phyloP scores from a whole-genome alignment of 2,329 filamentous ascomycete genomes.

The Fusarium palustre region DNA sequence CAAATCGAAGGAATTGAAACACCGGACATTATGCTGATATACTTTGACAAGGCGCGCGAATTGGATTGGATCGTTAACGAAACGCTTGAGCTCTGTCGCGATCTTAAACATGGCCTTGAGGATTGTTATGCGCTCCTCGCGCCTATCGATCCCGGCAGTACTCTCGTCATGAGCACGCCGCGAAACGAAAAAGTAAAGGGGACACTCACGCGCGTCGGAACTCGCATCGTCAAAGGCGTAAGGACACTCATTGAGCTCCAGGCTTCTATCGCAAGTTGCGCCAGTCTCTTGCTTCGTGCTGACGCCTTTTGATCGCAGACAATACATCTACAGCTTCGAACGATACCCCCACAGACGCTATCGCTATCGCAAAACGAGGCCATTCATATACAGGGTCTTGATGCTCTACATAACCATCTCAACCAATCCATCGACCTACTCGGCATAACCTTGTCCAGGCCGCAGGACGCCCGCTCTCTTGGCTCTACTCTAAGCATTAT shows the following conservation, averaged over 20 bases:
- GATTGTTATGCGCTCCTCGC: conserved; percentile 90
- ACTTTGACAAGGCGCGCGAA: conserved; percentile 60
- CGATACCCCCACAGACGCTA: conserved; percentile 66
- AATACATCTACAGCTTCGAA: conserved; percentile 80
- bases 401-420: conserved; percentile 78
- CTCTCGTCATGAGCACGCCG: conserved; percentile 87
- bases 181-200: conserved; percentile 93
- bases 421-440: conserved; percentile 87
- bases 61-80: conserved; percentile 66
- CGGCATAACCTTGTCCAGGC: conserved; percentile 76
- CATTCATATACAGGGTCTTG: conserved; percentile 76
- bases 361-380: conserved; percentile 61
- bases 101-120: conserved; percentile 76
- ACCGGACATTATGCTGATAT: conserved; percentile 45
- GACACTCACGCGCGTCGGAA: conserved; percentile 88
- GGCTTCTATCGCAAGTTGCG: neutral
- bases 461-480: conserved; percentile 66
- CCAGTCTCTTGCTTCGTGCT: conserved; percentile 17
- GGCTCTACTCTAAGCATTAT: conserved; percentile 68
- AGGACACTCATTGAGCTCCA: conserved; percentile 52
- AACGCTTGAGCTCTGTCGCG: conserved; percentile 60
- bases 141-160: conserved; percentile 85
- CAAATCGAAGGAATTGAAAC: neutral
- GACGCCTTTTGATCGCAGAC: conserved; percentile 61
- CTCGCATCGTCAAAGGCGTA: conserved; percentile 91